These are phyloP conservation scores for Curvularia sp. DNA, from an alignment of 2,329 filamentous ascomycete genomes.

Conservation along the genomic window DNA sequence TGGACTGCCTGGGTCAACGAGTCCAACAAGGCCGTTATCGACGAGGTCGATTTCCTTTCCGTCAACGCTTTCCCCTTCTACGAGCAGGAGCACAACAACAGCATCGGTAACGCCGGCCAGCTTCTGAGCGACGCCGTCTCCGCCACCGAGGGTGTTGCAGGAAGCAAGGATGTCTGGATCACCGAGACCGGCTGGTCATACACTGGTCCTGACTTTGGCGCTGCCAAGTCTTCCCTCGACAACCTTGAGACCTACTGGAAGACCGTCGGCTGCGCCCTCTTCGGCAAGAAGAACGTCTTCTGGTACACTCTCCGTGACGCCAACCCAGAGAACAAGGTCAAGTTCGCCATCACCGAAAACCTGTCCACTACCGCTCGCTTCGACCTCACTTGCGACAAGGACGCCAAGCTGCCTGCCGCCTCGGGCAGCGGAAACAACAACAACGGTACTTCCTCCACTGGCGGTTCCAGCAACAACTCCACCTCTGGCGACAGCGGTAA, in stretches of 20 bases:
- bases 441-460: slow-evolving; percentile 23
- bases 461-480: slow-evolving; percentile 21
- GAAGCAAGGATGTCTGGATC: slow-evolving; percentile 48
- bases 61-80: slow-evolving; percentile 51
- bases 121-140: slow-evolving; percentile 40
- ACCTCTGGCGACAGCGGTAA: slow-evolving; percentile 2
- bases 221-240: slow-evolving; percentile 36
- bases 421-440: slow-evolving; percentile 3
- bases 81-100: slow-evolving; percentile 43
- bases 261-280: slow-evolving; percentile 44
- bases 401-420: slow-evolving; percentile 23
- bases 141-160: slow-evolving; percentile 40
- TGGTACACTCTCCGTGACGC: slow-evolving; percentile 48
- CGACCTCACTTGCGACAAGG: slow-evolving; percentile 59
- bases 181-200: slow-evolving; percentile 51
- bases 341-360: slow-evolving; percentile 64
- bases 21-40: slow-evolving; percentile 46
- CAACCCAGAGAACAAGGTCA: slow-evolving; percentile 65
- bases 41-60: slow-evolving; percentile 47
- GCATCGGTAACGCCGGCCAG: slow-evolving; percentile 52
- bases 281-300: slow-evolving; percentile 44
- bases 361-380: slow-evolving; percentile 60
- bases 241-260: slow-evolving; percentile 46
- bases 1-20: slow-evolving; percentile 48
- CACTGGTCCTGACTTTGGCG: slow-evolving; percentile 39